These are phyloP conservation scores for Pyrus communis DNA, from an alignment of 306 rosid species.

Conservation along the genomic window DNA sequence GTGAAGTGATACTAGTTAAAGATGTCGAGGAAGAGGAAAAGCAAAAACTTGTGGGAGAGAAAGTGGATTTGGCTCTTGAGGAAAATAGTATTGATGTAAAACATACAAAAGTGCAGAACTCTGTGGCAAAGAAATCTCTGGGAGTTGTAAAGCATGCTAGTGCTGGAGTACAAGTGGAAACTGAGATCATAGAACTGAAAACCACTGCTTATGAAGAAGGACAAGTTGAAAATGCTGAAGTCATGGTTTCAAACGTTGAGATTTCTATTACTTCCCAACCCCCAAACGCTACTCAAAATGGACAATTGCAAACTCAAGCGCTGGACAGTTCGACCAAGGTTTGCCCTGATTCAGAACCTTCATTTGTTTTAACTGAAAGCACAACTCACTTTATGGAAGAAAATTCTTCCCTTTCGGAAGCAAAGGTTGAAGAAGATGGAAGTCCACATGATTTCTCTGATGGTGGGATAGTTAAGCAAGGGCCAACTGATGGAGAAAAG, in stretches of 20 bases:
- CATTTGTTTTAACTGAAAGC: slow-evolving; percentile 26
- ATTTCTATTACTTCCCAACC: slow-evolving; percentile 23
- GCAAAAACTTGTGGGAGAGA: slow-evolving; percentile 28
- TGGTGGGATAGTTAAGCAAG: slow-evolving; percentile 22
- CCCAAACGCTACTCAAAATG: slow-evolving; percentile 11
- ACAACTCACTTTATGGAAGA: slow-evolving; percentile 19
- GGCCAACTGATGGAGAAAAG: slow-evolving; percentile 50
- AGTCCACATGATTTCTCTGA: slow-evolving; percentile 22
- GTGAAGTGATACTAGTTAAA: slow-evolving; percentile 22
- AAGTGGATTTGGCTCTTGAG: slow-evolving; percentile 19
- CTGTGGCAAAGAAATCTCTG: slow-evolving; percentile 16
- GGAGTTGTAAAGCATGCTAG: slow-evolving; percentile 24
- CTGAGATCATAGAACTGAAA: slow-evolving; percentile 25
- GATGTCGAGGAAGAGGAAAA: slow-evolving; percentile 29
- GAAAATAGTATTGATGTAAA: slow-evolving; percentile 14
- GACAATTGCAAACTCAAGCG: slow-evolving; percentile 20
- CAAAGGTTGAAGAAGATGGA: slow-evolving; percentile 25
- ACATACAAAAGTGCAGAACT: slow-evolving; percentile 15
- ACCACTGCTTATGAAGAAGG: slow-evolving; percentile 14
- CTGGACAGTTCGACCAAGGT: slow-evolving; percentile 23
- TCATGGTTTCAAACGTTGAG: slow-evolving; percentile 26
- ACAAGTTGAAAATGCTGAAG: slow-evolving; percentile 31
- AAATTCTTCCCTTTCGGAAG: slow-evolving; percentile 17
- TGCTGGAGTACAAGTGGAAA: slow-evolving; percentile 26
- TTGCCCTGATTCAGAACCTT: slow-evolving; percentile 17